phyloP scores from a whole-genome alignment of 257 asterid genomes.

The Jacaranda mimosifolia region DNA sequence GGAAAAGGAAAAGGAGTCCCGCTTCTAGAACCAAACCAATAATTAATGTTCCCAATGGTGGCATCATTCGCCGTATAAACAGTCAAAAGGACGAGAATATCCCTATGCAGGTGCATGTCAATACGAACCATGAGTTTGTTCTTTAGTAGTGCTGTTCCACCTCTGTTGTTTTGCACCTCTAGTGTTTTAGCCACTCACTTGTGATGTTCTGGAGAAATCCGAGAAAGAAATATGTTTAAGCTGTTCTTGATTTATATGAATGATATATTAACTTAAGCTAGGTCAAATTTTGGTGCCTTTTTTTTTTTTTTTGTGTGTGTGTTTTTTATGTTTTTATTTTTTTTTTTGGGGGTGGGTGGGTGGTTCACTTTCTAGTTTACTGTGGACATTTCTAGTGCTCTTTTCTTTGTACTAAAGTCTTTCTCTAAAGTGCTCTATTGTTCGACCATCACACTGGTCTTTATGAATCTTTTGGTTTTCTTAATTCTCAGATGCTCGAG shows the following conservation, averaged over 20 bases:
- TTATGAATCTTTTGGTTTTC: neutral
- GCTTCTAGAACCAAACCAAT: conserved; percentile 72
- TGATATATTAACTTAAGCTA: neutral
- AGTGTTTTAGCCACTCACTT: neutral
- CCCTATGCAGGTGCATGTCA: conserved; percentile 85
- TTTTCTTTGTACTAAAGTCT: conserved; percentile 15
- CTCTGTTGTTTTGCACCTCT: neutral
- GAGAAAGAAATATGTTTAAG: no score
- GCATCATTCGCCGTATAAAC: conserved; percentile 74
- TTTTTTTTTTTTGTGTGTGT: no score
- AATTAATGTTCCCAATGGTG: conserved; percentile 71
- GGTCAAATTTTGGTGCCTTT: neutral
- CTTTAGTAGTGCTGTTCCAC: neutral
- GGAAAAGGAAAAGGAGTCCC: conserved; percentile 63
- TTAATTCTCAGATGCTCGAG: conserved; percentile 80
- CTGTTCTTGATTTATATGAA: neutral
- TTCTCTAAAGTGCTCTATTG: neutral
- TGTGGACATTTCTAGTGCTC: neutral
- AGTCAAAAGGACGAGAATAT: conserved; percentile 85
- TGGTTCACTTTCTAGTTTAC: neutral
- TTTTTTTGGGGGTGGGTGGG: no score
- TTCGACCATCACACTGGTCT: neutral
- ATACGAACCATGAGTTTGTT: conserved; percentile 22
- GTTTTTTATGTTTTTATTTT: no score
- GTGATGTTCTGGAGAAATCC: neutral